Conservation (phyloP, 345 rosid genomes). For the Lepidium sativum region DNA sequence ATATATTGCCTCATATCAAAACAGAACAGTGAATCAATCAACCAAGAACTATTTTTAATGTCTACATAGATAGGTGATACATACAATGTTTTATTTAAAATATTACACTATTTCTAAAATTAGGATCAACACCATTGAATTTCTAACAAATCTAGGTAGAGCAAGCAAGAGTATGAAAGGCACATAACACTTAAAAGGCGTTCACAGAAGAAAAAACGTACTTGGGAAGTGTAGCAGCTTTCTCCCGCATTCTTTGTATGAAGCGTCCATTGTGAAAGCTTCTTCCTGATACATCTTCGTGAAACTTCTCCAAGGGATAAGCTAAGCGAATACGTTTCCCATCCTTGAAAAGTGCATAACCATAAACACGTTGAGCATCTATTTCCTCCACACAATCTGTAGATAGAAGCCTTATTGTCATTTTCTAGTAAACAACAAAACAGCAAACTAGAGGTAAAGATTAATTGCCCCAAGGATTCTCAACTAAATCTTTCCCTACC, state of each 20-base stretch:
- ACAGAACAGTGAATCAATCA: not conserved
- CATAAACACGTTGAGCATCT: slow-evolving; percentile 45
- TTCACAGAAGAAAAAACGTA: not conserved
- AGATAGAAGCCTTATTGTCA: not conserved
- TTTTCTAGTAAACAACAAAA: not conserved
- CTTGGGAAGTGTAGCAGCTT: slow-evolving; percentile 42
- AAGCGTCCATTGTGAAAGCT: slow-evolving; percentile 47
- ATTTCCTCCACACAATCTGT: slow-evolving; percentile 51
- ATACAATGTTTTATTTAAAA: not conserved
- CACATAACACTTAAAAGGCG: not conserved
- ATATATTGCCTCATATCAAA: not conserved
- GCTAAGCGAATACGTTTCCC: slow-evolving; percentile 33
- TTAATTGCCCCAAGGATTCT: not conserved
- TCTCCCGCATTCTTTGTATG: slow-evolving; percentile 43
- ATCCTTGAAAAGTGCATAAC: slow-evolving; percentile 45
- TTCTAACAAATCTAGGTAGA: not conserved
- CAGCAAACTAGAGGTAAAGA: not conserved
- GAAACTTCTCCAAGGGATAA: slow-evolving; percentile 46
- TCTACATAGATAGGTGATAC: not conserved
- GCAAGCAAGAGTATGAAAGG: not conserved
- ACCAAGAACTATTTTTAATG: not conserved
- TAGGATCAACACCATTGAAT: not conserved
- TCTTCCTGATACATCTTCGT: slow-evolving; percentile 41
- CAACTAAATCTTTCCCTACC: slow-evolving; percentile 23
- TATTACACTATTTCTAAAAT: not conserved